Percentiles rank a stretch among this genome's conserved stretches.
Conservation (phyloP, 257 asterid species). For the Prunella vulgaris region DNA sequence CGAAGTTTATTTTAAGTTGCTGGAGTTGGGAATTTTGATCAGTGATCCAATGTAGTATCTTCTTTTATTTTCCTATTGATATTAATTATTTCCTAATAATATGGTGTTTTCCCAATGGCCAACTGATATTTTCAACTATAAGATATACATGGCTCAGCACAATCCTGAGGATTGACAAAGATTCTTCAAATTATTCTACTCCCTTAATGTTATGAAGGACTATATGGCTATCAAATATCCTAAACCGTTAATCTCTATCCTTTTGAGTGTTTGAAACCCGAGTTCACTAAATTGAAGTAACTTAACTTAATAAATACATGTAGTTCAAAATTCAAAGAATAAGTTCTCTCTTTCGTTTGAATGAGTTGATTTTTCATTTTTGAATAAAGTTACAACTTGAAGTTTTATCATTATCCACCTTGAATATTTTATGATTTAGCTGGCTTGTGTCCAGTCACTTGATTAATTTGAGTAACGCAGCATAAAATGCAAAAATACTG, state of each 20-base stretch:
- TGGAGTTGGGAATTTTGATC: slow-evolving; percentile 7
- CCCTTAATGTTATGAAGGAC: background rate
- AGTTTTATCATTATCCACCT: background rate
- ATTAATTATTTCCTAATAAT: background rate
- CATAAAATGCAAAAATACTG: background rate
- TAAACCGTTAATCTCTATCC: background rate
- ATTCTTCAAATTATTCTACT: background rate
- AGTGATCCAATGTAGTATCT: background rate
- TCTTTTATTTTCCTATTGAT: background rate
- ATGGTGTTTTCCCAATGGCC: background rate
- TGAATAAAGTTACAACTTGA: background rate
- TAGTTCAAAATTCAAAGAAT: background rate
- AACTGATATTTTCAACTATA: background rate
- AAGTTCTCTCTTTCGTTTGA: background rate
- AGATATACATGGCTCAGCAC: background rate
- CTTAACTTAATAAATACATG: background rate
- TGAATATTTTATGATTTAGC: background rate
- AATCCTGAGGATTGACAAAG: background rate
- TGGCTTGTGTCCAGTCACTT: background rate
- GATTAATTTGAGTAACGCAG: background rate
- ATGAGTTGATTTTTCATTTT: background rate
- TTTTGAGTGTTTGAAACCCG: background rate
- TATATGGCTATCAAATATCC: background rate
- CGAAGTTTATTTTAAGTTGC: slow-evolving; percentile 5
- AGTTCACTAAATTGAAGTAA: background rate